These are phyloP conservation scores for Helichrysum umbraculigerum DNA, from an alignment of 129 eudicot species.

Conservation along the genomic window DNA sequence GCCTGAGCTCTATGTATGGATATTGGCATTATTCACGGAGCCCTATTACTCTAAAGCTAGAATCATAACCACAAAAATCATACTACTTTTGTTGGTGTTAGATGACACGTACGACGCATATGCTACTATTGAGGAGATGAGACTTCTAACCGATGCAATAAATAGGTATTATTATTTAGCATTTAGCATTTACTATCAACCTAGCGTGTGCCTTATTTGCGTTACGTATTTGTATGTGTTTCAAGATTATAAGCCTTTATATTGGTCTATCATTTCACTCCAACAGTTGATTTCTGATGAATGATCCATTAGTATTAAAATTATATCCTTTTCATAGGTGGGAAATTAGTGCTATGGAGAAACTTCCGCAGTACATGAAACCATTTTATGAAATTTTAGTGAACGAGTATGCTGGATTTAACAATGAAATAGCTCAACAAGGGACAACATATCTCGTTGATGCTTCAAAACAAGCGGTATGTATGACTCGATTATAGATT, in stretches of 20 bases:
- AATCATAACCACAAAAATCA: neutral
- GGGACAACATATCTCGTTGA: conserved; percentile 1
- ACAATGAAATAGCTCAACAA: conserved; percentile 5
- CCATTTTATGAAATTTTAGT: conserved; percentile 14
- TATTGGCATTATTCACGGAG: neutral
- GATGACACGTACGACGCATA: neutral
- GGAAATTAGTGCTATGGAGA: conserved; percentile 29
- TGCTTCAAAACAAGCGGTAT: conserved; percentile 13
- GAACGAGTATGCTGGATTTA: conserved; percentile 13
- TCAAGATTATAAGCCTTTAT: no score
- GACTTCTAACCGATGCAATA: neutral
- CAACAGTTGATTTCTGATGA: no score
- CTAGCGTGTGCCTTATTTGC: neutral
- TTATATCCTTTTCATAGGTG: conserved; percentile 15
- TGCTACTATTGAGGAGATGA: neutral
- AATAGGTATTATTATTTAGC: no score
- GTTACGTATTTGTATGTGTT: neutral
- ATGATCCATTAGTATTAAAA: no score
- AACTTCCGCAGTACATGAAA: conserved; percentile 34
- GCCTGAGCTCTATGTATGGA: neutral
- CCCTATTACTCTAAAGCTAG: neutral
- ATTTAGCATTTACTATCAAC: no score
- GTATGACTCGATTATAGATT: conserved; percentile 14
- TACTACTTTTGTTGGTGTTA: neutral
- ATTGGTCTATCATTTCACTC: no score